Conservation (phyloP, 352 stramenopile genomes). For the Chrysophaeum taylorii region DNA sequence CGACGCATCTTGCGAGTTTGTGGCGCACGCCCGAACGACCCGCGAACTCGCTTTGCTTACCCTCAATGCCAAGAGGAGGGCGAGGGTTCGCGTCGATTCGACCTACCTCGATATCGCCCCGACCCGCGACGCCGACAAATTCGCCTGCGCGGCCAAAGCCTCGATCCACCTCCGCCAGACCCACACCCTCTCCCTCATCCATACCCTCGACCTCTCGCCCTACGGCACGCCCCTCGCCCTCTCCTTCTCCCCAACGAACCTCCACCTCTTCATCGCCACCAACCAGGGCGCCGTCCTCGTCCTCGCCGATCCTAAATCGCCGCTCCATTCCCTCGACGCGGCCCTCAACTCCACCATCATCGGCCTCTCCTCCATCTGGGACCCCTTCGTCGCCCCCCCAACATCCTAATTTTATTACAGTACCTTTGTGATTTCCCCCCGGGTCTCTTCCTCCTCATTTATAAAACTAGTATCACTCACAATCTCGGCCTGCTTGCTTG, state of each 20-base stretch:
- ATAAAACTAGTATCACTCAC: too few relatives aligned
- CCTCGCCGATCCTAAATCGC: background rate
- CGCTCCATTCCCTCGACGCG: background rate
- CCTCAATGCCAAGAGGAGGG: background rate
- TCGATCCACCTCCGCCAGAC: background rate
- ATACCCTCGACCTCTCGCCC: background rate
- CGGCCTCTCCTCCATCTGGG: too few relatives aligned
- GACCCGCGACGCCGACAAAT: background rate
- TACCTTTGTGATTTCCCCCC: too few relatives aligned
- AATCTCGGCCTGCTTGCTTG: too few relatives aligned
- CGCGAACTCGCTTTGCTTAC: background rate
- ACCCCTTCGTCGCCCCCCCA: too few relatives aligned
- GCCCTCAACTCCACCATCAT: background rate
- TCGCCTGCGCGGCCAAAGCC: background rate
- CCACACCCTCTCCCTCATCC: background rate
- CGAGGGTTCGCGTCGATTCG: background rate
- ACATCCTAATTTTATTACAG: too few relatives aligned
- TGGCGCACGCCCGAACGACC: background rate
- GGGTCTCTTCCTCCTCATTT: too few relatives aligned
- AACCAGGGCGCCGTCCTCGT: background rate
- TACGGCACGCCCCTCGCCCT: background rate
- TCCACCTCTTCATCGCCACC: background rate
- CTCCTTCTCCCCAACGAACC: background rate
- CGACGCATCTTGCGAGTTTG: background rate
- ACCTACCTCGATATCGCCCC: background rate